These are phyloP conservation scores for Scenedesmus sp. DNA, from an alignment of 163 green algal species.

Conservation along the genomic window DNA sequence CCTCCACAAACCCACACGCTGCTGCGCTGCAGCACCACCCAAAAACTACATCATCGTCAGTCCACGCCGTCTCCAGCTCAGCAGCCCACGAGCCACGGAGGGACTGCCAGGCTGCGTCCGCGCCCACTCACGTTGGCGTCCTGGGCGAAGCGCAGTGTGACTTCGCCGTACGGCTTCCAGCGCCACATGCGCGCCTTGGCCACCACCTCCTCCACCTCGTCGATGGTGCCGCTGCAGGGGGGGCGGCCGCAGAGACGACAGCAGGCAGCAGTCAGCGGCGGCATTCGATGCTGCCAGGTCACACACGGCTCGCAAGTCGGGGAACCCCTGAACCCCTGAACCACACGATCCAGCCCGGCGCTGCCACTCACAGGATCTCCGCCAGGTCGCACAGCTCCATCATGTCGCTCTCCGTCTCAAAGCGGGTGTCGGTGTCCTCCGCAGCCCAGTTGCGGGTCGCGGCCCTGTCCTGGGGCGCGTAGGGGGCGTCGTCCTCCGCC, in stretches of 20 bases:
- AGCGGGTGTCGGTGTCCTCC: constrained; percentile 70
- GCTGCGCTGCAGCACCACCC: no score
- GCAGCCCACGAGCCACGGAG: neutral
- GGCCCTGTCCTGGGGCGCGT: neutral
- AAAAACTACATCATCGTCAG: no score
- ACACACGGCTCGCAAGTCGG: constrained; percentile 74
- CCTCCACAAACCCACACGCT: no score
- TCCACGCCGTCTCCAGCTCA: neutral
- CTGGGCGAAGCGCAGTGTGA: constrained; percentile 82
- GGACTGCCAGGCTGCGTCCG: neutral
- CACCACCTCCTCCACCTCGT: constrained; percentile 86
- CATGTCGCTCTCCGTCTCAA: constrained; percentile 76
- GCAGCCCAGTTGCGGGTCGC: constrained; percentile 40
- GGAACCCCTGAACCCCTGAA: neutral
- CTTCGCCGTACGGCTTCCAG: constrained; percentile 95
- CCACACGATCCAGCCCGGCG: neutral
- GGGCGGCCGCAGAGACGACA: neutral
- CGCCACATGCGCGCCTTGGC: constrained; percentile 89
- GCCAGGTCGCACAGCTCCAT: constrained; percentile 80
- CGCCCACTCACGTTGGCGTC: constrained; percentile 71
- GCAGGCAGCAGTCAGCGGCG: neutral
- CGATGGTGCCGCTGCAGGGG: constrained; percentile 76
- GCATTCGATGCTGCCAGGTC: constrained; percentile 60
- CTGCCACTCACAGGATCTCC: constrained; percentile 70
- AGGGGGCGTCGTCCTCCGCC: constrained; percentile 36